Base-by-base conservation (phyloP, 2,329 filamentous ascomycete genomes). In the Rhytidhysteron rufulum region DNA sequence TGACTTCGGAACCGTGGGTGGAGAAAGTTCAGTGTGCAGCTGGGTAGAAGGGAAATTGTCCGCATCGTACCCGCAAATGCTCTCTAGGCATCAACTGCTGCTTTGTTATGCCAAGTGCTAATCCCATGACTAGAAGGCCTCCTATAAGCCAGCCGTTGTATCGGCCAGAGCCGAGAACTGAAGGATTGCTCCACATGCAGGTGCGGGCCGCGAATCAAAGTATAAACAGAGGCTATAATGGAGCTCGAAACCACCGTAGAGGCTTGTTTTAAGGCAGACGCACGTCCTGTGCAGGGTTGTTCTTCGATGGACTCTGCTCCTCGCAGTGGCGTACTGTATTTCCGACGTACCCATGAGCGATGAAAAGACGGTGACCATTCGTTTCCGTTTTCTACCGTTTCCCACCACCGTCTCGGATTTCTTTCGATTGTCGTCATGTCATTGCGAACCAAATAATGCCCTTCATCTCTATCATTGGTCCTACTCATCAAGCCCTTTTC, bases 261-360 rank as follows among this genome's bases (percentile, higher is more conserved):
- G 48, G 49, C 52, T 53, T 36, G 32, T 42, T 39, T 46, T 43
- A 47, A 64, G 61, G 57, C 61, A 65, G 54, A 57, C 49, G 40
- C 47, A 51, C 40, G 39, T 37, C 48, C 20, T 42, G 25, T 42
- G 35, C 34, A 22, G 40, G 43, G 45, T 43, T 36, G 21, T 40
- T 41, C 41, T 11, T 38, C 34, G 34, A 41, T 25, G 18, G 21
- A 20, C 39, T 29, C 22, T 42, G 35, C 39, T 43, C 29, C 42
- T 29, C 27, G 20, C 27, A 32, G 33, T 22, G 20, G 30, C 42
- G 39, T 22, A 22, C 37, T 15, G 20, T n/a, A 40, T 18, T 44
- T 39, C 43, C 47, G 39, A 45, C n/a, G 17, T 47, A 38, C 48
- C 48, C 41, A 50, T 48, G 31, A 42, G 24, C 38, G 40, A 44